Base-by-base conservation (phyloP, 2,329 filamentous ascomycete species). In the Nigrospora osmanthi region DNA sequence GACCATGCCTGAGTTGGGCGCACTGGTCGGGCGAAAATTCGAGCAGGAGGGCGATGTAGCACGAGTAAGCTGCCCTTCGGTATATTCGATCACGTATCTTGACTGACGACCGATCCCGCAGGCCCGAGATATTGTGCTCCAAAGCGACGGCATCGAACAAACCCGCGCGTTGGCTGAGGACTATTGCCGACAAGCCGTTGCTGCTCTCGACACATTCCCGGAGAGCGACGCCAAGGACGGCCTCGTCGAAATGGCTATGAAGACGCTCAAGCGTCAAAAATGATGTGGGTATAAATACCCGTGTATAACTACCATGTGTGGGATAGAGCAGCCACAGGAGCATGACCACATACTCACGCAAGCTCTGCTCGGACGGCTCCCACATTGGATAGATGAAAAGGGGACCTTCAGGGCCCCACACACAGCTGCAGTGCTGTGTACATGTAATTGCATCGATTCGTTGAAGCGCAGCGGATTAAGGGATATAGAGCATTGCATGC, bases 141-240 rank as follows among this genome's bases (percentile, higher is more conserved):
- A 81, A 54, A 94, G 87, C 61, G 80, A 93, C 56, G 93, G 93
- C 15, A 82, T 98, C 39, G 87, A 95, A 63, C 89, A 96, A 66
- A 98, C 93, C 1, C 81, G 89, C 54, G 87, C 85, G 9, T 73
- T 98, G 30, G 93, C 93, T 1, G 85, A 95, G 61, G 87, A 94
- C 57, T 98, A 95, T 63, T 84, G 86, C 35, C 85, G 93, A 59
- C 87, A 87, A 60, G 93, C 93, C 28, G 86, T 95, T 49, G 76
- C 81, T 6, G 87, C 90, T n/a, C 87, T 98, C 57, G 75, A 78
- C 51, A 69, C 72, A 38, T 95, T 98, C 65, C 93, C 93, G 7
- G 84, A 90, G n/a, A 91, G 89, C 62, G 91, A 97, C 52, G 93
- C 93, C 47, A 97, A 95, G 71, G 79, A 85, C 30, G 91, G 91